These are phyloP conservation scores for Boletus vinaceobasis DNA, from an alignment of 768 basidiomycete genomes.

Conservation along the genomic window DNA sequence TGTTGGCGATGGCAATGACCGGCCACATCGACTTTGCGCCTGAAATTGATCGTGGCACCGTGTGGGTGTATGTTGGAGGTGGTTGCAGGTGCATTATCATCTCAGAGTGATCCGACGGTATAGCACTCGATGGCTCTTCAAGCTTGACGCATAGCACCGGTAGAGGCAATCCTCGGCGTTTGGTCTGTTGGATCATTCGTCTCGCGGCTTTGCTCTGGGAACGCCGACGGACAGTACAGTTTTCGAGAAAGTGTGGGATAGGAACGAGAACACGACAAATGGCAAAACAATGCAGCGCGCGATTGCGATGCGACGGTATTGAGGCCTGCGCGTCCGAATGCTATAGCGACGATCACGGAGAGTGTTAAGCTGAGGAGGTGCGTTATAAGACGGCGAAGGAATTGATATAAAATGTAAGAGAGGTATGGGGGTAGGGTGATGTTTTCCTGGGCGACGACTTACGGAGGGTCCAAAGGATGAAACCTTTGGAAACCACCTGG, in stretches of 20 bases:
- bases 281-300: slow-evolving; percentile 45
- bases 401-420: slow-evolving; percentile 14
- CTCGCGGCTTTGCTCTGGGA: neutral
- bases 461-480: slow-evolving; percentile 47
- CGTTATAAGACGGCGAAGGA: slow-evolving; percentile 42
- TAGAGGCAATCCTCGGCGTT: neutral
- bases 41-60: slow-evolving; percentile 36
- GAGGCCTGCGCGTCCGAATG: slow-evolving; percentile 42
- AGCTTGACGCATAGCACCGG: slow-evolving; percentile 17
- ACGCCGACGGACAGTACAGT: slow-evolving; percentile 26
- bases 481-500: slow-evolving; percentile 48
- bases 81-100: neutral
- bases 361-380: slow-evolving; percentile 45
- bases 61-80: neutral
- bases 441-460: neutral
- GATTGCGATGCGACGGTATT: slow-evolving; percentile 48
- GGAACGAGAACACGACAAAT: slow-evolving; percentile 42
- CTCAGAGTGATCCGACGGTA: neutral
- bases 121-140: neutral
- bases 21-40: slow-evolving; percentile 44
- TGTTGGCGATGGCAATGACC: slow-evolving; percentile 48
- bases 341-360: slow-evolving; percentile 40
- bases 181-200: neutral
- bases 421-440: neutral
- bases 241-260: slow-evolving; percentile 37